Evolutionary conservation across 441 rosid species (phyloP).

Genomic region (Populus hybrid): DNA sequence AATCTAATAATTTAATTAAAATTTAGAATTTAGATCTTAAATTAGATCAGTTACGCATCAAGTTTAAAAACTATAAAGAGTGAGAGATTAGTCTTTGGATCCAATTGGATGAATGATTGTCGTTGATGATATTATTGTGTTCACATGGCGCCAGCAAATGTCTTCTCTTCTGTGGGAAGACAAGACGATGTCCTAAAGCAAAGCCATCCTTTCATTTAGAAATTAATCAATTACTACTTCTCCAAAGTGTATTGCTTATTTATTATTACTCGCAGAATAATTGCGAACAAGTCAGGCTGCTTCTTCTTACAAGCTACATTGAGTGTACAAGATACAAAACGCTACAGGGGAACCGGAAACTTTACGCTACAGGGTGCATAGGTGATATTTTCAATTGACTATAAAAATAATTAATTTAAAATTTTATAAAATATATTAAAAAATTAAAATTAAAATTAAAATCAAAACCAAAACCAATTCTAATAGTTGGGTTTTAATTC

Average conservation of each 20-base stretch:
- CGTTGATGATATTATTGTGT: not conserved
- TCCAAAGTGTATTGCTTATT: not conserved
- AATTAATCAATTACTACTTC: not conserved
- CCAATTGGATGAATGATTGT: not conserved
- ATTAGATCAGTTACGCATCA: too few species aligned
- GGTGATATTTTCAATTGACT: too few species aligned
- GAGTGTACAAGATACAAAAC: not conserved
- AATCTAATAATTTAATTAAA: too few species aligned
- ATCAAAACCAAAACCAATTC: too few species aligned
- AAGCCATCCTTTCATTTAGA: not conserved
- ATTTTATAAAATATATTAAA: too few species aligned
- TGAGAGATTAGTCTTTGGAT: too few species aligned
- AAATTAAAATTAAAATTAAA: too few species aligned
- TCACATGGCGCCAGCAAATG: not conserved
- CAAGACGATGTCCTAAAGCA: not conserved
- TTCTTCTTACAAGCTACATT: not conserved
- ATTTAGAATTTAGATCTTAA: too few species aligned
- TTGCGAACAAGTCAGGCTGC: not conserved
- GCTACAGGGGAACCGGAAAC: not conserved
- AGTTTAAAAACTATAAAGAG: too few species aligned
- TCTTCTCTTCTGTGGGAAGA: constrained; percentile 10
- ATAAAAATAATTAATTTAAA: too few species aligned
- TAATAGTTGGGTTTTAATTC: fast-evolving
- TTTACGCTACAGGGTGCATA: not conserved
- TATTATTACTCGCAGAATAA: not conserved